Evolutionary conservation across 2,329 filamentous ascomycete genomes (phyloP), one percentile per base, ranked within the genome.

Genomic region (Dothistroma pini): DNA sequence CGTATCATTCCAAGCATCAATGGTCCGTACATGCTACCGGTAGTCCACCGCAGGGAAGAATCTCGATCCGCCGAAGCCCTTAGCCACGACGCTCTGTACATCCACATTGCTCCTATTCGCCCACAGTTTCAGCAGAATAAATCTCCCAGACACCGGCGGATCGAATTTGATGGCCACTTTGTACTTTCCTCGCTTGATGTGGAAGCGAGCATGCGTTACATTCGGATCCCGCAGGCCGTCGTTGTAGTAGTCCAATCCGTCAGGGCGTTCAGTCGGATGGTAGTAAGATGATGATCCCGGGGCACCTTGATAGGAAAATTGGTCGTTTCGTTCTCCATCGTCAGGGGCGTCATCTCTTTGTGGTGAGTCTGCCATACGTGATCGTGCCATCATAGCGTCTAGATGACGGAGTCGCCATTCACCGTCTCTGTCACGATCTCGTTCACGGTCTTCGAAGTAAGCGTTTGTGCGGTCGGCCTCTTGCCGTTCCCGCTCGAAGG

Each of bases 51-150:
- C 68, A 3, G 70, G 69, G 70, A 96, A 95, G 75, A 88, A 96
- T 62, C 93, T 84, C 10, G 90, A 89, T 4, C 93, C 93, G 0
- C 91, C 90, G 75, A 88, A 97, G 0, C 93, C 93, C 70, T 89
- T 88, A 1, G 88, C 89, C 60, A 92, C 84, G 25, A 97, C 87
- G 51, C 88, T 91, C 74, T 96, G 89, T 44, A 97, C 91, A 72
- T 96, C 92, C 65, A 97, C 96, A 70, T 96, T 96, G 53, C 87
- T 85, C 29, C 86, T 83, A 61, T 85, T 84, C 69, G 88, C 92
- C 90, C 91, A 97, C 74, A 97, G 85, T 79, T 97, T 97, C 65
- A 97, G 80, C 48, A 97, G 77, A 56, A 97, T 89, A 73, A 89
- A 96, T 59, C 90, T 56, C 32, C 79, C 82, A 74, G 77, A 83